Evolutionary conservation across 495 filamentous ascomycete species (phyloP).

Genomic region (Daldinia decipiens): DNA sequence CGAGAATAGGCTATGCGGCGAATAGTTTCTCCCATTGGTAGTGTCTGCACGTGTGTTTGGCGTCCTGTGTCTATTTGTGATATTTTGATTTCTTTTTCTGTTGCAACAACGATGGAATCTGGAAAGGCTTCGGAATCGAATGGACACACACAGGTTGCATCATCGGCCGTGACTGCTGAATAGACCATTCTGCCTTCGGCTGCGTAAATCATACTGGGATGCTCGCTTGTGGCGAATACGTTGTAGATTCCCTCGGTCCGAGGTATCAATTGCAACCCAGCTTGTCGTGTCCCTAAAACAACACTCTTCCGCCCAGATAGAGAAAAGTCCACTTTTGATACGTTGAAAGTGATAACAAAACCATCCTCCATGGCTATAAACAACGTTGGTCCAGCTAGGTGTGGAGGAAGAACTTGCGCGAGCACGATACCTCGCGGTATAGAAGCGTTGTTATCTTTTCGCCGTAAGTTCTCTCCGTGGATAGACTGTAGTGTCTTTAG

Average conservation of each 20-base stretch:
- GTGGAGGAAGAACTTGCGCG: constrained; percentile 71
- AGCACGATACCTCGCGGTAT: constrained; percentile 86
- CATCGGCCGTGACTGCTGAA: constrained; percentile 93
- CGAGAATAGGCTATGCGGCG: constrained; percentile 88
- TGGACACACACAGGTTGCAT: constrained; percentile 79
- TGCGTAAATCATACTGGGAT: constrained; percentile 91
- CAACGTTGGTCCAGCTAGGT: constrained; percentile 69
- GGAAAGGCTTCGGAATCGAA: constrained; percentile 87
- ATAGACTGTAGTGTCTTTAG: constrained; percentile 68
- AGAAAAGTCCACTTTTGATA: constrained; percentile 66
- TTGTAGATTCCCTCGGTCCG: constrained; percentile 70
- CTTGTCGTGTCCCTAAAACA: constrained; percentile 85
- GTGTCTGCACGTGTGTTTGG: constrained; percentile 83
- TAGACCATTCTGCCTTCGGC: constrained; percentile 89
- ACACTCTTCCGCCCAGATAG: constrained; percentile 81
- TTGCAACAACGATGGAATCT: constrained; percentile 81
- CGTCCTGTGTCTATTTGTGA: constrained; percentile 83
- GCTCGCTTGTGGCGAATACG: constrained; percentile 93
- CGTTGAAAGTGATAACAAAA: constrained; percentile 83
- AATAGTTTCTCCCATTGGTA: constrained; percentile 83
- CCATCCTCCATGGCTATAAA: constrained; percentile 97
- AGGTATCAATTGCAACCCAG: constrained; percentile 81
- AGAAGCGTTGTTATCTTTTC: constrained; percentile 72
- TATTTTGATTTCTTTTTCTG: constrained; percentile 79
- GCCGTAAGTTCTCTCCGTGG: constrained; percentile 54